Conservation (phyloP, 2,329 filamentous ascomycete species). For the Catunica adiposa region DNA sequence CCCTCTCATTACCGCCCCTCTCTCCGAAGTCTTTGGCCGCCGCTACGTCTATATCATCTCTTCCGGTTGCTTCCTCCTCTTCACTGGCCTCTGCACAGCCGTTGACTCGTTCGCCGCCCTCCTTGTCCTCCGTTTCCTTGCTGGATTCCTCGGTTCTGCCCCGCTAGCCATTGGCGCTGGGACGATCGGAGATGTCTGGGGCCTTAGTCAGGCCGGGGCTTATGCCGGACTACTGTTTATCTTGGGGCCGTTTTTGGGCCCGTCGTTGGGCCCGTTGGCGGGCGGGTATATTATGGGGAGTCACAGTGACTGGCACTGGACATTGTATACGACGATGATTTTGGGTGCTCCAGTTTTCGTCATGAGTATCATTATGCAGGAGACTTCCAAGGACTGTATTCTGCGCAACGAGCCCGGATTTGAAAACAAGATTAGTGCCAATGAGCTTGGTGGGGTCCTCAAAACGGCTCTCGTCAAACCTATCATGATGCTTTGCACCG, state of each 20-base stretch:
- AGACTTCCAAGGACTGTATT: slow-evolving; percentile 41
- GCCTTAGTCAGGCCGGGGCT: slow-evolving; percentile 7
- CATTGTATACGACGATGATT: slow-evolving; percentile 34
- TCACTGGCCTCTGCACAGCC: slow-evolving; percentile 35
- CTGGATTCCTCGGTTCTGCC: slow-evolving; percentile 34
- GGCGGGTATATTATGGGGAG: slow-evolving; percentile 32
- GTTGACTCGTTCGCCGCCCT: slow-evolving; percentile 33
- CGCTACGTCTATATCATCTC: slow-evolving; percentile 33
- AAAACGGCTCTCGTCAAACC: slow-evolving; percentile 32
- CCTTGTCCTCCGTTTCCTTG: slow-evolving; percentile 38
- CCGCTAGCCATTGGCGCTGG: slow-evolving; percentile 33
- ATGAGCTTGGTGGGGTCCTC: slow-evolving; percentile 22
- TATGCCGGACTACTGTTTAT: slow-evolving; percentile 32
- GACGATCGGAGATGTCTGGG: slow-evolving; percentile 30
- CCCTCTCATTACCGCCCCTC: slow-evolving; percentile 40
- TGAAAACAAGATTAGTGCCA: background rate
- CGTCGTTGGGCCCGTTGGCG: slow-evolving; percentile 32
- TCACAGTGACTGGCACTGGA: slow-evolving; percentile 36
- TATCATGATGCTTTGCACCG: slow-evolving; percentile 40
- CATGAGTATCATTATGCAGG: slow-evolving; percentile 27
- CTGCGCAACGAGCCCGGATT: slow-evolving; percentile 24
- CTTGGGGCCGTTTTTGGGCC: slow-evolving; percentile 36
- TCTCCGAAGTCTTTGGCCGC: slow-evolving; percentile 42
- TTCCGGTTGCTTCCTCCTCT: slow-evolving; percentile 36
- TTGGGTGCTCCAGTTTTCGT: slow-evolving; percentile 25